phyloP scores from a whole-genome alignment of 2,329 filamentous ascomycete genomes.

The Talaromyces sp. region DNA sequence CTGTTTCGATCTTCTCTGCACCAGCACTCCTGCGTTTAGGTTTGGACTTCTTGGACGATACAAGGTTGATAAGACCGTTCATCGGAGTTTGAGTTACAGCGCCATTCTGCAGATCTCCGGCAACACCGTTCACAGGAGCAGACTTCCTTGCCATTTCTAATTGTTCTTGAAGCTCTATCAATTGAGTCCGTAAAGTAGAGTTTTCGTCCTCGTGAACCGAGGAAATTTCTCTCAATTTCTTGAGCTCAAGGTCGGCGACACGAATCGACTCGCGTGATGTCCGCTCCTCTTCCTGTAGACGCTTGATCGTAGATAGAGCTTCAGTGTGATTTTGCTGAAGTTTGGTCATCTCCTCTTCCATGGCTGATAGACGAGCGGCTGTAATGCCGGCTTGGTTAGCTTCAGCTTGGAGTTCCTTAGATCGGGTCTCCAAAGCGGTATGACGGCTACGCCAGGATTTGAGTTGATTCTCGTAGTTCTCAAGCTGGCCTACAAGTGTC shows the following conservation, averaged over 20 bases:
- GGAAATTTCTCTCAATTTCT: constrained; percentile 70
- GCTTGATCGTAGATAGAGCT: constrained; percentile 82
- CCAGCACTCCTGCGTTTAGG: constrained; percentile 74
- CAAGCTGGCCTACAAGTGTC: constrained; percentile 76
- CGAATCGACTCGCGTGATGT: constrained; percentile 78
- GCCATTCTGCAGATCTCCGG: constrained; percentile 64
- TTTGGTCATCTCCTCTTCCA: constrained; percentile 95
- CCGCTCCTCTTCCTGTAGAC: constrained; percentile 91
- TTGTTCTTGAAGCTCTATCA: constrained; percentile 86
- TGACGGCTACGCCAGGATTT: constrained; percentile 93
- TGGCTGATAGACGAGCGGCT: constrained; percentile 79
- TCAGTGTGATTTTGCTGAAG: constrained; percentile 86
- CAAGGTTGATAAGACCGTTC: constrained; percentile 88
- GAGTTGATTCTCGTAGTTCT: constrained; percentile 93
- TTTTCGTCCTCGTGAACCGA: constrained; percentile 81
- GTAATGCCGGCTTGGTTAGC: constrained; percentile 97
- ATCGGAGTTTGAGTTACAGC: constrained; percentile 52
- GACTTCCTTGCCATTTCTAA: constrained; percentile 80
- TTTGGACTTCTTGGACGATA: constrained; percentile 96
- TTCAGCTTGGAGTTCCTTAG: constrained; percentile 92
- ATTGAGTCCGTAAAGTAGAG: constrained; percentile 75
- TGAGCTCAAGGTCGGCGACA: constrained; percentile 73
- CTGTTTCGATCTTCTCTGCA: constrained; percentile 75
- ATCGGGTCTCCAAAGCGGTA: constrained; percentile 80
- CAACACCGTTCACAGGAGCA: constrained; percentile 63